Base-by-base conservation (phyloP, 2,329 filamentous ascomycete species). In the Chlorencoelia australis region DNA sequence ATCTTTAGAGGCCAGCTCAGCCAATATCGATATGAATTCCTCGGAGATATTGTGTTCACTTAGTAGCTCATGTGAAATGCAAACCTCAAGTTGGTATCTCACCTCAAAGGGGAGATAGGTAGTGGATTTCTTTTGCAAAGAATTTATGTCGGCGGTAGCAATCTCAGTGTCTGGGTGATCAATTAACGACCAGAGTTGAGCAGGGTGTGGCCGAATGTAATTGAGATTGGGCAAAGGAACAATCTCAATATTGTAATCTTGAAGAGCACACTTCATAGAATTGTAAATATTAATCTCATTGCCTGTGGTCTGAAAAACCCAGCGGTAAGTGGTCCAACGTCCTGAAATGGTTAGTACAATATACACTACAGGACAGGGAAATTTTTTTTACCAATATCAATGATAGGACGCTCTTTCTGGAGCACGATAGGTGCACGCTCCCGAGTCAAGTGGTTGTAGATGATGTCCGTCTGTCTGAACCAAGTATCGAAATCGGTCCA, bases 11-110 rank as follows among this genome's bases (percentile, higher is more conserved):
- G 69, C 64, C 13, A 82, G 61, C 0, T 61, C 50, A 2, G 62
- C 56, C 4, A 96, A 66, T 27, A 62, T 68, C 18, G 66, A 55
- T 2, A 94, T 60, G 46, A 96, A 96, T 3, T 74, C 67, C 2
- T 59, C 55, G 1, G 65, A 69, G 29, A 96, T 70, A 30, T 72
- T 82, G 53, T 85, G 74, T 56, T 95, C 89, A 35, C 79, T 80
- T 9, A 98, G 62, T 16, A 76, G 67, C 0, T 79, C 77, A 18
- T 81, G 74, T 0, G 88, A 94, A n/a, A 96, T 69, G 54, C 89
- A 96, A 0, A 86, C 88, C 57, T 98, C 89, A 0, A 98, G 71
- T 55, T 94, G 87, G 53, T 96, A 98, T 11, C 85, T 73, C 1
- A 94, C 73, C 1, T 75, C 62, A 43, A 87, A 95, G 0, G 73